phyloP scores from a whole-genome alignment of 1,284 basidiomycete genomes.

The Cutaneotrichosporon mucoides region DNA sequence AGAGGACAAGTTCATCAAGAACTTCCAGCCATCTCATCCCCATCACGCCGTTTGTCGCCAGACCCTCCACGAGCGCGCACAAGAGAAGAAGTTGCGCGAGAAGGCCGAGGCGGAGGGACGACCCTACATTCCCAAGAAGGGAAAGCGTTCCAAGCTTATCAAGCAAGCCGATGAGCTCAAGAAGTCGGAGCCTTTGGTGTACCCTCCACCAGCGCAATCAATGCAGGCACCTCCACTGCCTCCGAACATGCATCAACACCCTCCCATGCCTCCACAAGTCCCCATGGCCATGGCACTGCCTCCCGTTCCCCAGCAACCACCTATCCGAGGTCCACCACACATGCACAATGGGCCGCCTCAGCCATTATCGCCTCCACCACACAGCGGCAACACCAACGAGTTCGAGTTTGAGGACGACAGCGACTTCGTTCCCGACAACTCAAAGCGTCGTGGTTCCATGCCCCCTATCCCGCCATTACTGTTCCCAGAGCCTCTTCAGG shows the following conservation, averaged over 20 bases:
- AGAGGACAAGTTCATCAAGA: slow-evolving; percentile 47
- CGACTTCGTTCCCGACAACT: slow-evolving; percentile 32
- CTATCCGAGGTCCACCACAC: neutral
- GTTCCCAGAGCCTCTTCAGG: neutral
- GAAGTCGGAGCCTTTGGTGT: neutral
- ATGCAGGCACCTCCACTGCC: neutral
- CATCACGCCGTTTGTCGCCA: slow-evolving; percentile 42
- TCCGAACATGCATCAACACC: neutral
- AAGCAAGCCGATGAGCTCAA: slow-evolving; percentile 15
- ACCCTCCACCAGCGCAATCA: neutral
- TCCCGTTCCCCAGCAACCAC: neutral
- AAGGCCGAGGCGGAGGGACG: slow-evolving; percentile 40
- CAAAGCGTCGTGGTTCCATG: neutral
- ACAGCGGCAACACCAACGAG: neutral
- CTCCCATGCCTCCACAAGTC: neutral
- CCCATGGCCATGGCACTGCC: neutral
- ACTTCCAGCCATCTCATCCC: slow-evolving; percentile 38
- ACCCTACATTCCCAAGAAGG: slow-evolving; percentile 44
- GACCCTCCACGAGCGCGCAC: slow-evolving; percentile 38
- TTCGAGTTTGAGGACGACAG: slow-evolving; percentile 35
- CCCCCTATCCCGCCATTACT: slow-evolving; percentile 1
- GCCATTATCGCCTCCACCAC: slow-evolving; percentile 7
- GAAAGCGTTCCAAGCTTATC: slow-evolving; percentile 21
- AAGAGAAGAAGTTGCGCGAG: slow-evolving; percentile 38
- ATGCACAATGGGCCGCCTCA: neutral